phyloP scores from a whole-genome alignment of 2,329 filamentous ascomycete genomes.

The Macrophomina phaseolina region DNA sequence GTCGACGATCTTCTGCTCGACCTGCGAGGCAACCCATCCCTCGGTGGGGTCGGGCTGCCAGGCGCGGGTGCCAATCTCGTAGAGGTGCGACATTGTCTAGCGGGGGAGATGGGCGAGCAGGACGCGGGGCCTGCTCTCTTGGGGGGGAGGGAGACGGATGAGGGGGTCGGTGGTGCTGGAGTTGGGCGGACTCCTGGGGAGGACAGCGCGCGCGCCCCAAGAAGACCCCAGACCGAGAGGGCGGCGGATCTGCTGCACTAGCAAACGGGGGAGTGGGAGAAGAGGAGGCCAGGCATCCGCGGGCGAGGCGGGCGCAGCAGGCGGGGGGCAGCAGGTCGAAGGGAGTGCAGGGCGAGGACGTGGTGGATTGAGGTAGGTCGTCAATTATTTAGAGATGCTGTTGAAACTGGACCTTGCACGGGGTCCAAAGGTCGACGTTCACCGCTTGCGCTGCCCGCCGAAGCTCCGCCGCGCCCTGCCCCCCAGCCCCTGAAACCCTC shows the following conservation, averaged over 20 bases:
- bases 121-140: slow-evolving; percentile 15
- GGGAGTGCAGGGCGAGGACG: neutral
- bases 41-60: slow-evolving; percentile 97
- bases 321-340: slow-evolving; percentile 1
- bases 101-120: slow-evolving; percentile 26
- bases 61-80: slow-evolving; percentile 94
- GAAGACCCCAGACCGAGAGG: slow-evolving; percentile 21
- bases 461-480: slow-evolving; percentile 12
- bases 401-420: slow-evolving; percentile 25
- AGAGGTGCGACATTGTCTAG: slow-evolving; percentile 75
- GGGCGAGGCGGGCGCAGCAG: slow-evolving; percentile 3
- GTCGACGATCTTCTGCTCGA: slow-evolving; percentile 81
- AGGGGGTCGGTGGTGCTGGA: slow-evolving; percentile 14
- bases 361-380: neutral
- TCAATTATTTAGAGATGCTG: slow-evolving; percentile 26
- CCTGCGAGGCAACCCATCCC: slow-evolving; percentile 97
- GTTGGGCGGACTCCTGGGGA: slow-evolving; percentile 23
- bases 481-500: slow-evolving; percentile 14
- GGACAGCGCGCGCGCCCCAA: slow-evolving; percentile 25
- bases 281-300: slow-evolving; percentile 15
- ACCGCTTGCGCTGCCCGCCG: slow-evolving; percentile 13
- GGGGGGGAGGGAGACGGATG: neutral
- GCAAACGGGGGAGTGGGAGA: slow-evolving; percentile 16
- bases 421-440: slow-evolving; percentile 14
- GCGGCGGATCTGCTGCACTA: slow-evolving; percentile 15